Conservation (phyloP, 2,329 filamentous ascomycete species). For the Trichoderma endophyticum region DNA sequence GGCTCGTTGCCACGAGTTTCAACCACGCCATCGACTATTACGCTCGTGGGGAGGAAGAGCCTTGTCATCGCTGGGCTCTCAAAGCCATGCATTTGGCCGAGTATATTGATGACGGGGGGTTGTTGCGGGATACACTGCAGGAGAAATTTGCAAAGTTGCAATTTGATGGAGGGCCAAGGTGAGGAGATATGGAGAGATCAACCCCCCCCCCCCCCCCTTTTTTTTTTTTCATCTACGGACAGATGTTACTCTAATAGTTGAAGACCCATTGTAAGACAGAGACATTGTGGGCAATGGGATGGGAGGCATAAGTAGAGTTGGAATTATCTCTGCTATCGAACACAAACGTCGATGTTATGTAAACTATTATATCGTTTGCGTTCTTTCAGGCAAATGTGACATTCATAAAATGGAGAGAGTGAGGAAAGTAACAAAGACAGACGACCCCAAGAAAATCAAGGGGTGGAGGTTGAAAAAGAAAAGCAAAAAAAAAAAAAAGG, state of each 20-base stretch:
- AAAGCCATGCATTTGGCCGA: slow-evolving; percentile 61
- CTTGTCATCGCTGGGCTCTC: slow-evolving; percentile 59
- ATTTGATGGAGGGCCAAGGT: slow-evolving; percentile 19
- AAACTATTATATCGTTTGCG: background rate
- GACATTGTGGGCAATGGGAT: background rate
- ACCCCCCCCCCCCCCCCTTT: too few species aligned
- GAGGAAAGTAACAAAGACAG: background rate
- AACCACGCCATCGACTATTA: slow-evolving; percentile 70
- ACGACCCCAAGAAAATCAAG: background rate
- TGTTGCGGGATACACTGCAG: slow-evolving; percentile 43
- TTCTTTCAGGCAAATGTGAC: background rate
- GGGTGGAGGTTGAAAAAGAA: background rate
- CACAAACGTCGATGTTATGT: background rate
- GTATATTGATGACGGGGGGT: slow-evolving; percentile 53
- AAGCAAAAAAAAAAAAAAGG: background rate
- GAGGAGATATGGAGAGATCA: background rate
- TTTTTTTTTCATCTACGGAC: background rate
- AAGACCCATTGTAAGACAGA: background rate
- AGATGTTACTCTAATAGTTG: too few species aligned
- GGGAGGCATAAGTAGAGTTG: background rate
- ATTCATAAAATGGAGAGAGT: background rate
- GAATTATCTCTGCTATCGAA: background rate
- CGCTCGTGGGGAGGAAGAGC: slow-evolving; percentile 50
- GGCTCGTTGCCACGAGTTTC: slow-evolving; percentile 67
- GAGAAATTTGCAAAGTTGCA: slow-evolving; percentile 43